Evolutionary conservation across 140 eudicot genomes (phyloP).

Genomic region (Bidens hawaiensis): DNA sequence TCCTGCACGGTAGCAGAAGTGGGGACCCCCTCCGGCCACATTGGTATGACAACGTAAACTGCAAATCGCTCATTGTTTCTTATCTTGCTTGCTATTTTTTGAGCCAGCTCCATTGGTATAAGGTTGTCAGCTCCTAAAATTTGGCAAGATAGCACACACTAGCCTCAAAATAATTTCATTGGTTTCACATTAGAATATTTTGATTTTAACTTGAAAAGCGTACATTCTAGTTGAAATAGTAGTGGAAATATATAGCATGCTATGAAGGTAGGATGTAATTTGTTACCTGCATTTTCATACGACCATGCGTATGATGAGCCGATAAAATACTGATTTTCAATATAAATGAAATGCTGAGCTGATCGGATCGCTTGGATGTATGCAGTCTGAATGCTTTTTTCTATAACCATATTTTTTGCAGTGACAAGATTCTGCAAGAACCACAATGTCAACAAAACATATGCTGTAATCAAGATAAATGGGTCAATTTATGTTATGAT

Average conservation of each 20-base stretch:
- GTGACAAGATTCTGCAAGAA: slow-evolving; percentile 73
- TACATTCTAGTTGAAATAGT: slow-evolving; percentile 10
- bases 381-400: slow-evolving; percentile 88
- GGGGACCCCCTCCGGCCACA: slow-evolving; percentile 99
- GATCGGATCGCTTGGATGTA: slow-evolving; percentile 95
- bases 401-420: slow-evolving; percentile 78
- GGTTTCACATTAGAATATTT: neutral
- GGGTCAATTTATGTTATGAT: neutral
- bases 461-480: neutral
- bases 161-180: slow-evolving; percentile 14
- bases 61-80: slow-evolving; percentile 79
- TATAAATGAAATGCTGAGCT: slow-evolving; percentile 88
- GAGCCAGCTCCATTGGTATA: slow-evolving; percentile 95
- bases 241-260: neutral
- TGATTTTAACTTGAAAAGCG: neutral
- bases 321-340: slow-evolving; percentile 88
- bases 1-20: slow-evolving; percentile 84
- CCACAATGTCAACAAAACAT: slow-evolving; percentile 7
- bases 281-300: slow-evolving; percentile 75
- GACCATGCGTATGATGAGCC: slow-evolving; percentile 98
- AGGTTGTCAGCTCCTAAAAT: slow-evolving; percentile 88
- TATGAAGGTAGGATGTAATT: slow-evolving; percentile 3
- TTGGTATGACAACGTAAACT: slow-evolving; percentile 86
- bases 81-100: slow-evolving; percentile 87
- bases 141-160: slow-evolving; percentile 16